Percentiles rank a stretch among this genome's conserved stretches.
These are phyloP conservation scores for Hyphodiscus hymeniophilus DNA, from an alignment of 495 filamentous ascomycete species.

Conservation along the genomic window DNA sequence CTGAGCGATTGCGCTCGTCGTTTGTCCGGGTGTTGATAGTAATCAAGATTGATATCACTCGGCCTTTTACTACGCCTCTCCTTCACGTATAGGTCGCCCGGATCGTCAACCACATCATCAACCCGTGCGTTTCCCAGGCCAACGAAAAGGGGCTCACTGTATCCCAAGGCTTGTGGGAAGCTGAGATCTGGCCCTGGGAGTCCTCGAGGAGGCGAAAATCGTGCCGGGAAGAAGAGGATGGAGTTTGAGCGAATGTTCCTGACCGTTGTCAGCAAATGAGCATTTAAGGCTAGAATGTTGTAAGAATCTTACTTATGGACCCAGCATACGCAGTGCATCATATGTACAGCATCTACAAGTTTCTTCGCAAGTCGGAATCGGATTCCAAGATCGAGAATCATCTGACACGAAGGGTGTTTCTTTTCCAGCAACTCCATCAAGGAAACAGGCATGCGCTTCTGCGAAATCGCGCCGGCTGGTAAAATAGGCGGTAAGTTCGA, in stretches of 20 bases:
- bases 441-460: conserved; percentile 21
- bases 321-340: conserved; percentile 22
- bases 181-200: conserved; percentile 14
- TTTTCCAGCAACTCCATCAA: conserved; percentile 15
- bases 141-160: conserved; percentile 15
- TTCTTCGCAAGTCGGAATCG: conserved; percentile 21
- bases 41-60: conserved; percentile 15
- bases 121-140: conserved; percentile 13
- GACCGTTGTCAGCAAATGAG: background rate
- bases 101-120: conserved; percentile 6
- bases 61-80: background rate
- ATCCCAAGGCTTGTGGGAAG: conserved; percentile 18
- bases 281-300: background rate
- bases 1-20: conserved; percentile 12
- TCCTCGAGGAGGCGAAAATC: conserved; percentile 10
- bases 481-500: conserved; percentile 17
- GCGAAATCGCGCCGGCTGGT: conserved; percentile 20
- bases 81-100: background rate
- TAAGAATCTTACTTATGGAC: conserved; percentile 14
- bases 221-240: conserved; percentile 22
- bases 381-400: conserved; percentile 19
- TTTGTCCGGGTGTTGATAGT: conserved; percentile 23
- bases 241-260: conserved; percentile 22
- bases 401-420: conserved; percentile 14
- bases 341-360: conserved; percentile 17